A percentile compares a stretch with the other conserved stretches of the same genome.
These are phyloP conservation scores for Mallotus nudiflorus DNA, from an alignment of 345 rosid genomes.

Conservation along the genomic window DNA sequence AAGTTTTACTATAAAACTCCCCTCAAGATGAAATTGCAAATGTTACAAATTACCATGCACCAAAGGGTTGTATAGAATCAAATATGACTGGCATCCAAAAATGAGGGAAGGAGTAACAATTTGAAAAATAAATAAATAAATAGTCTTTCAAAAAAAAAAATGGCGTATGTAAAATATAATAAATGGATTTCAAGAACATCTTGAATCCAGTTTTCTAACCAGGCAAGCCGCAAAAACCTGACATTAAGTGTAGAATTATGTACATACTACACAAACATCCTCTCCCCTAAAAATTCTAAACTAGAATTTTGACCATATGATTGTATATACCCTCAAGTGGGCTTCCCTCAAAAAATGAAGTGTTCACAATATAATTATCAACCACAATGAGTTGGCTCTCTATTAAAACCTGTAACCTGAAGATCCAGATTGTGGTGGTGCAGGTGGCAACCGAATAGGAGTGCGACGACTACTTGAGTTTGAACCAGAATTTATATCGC, in stretches of 20 bases:
- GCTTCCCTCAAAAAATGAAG: slow-evolving; percentile 20
- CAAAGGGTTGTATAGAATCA: neutral
- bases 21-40: too few relatives aligned
- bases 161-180: neutral
- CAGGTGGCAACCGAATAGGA: slow-evolving; percentile 79
- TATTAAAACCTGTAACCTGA: slow-evolving; percentile 20
- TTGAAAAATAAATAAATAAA: neutral
- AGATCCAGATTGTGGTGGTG: slow-evolving; percentile 65
- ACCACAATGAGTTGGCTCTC: neutral
- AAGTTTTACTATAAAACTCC: too few relatives aligned
- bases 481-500: slow-evolving; percentile 55
- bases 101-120: neutral
- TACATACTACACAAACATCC: slow-evolving; percentile 30
- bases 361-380: slow-evolving; percentile 5
- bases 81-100: neutral
- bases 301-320: slow-evolving; percentile 4
- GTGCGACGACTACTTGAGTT: slow-evolving; percentile 66
- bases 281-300: slow-evolving; percentile 10
- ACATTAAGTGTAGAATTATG: slow-evolving; percentile 28
- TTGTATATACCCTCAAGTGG: slow-evolving; percentile 8
- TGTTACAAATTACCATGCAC: neutral
- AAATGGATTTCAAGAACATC: slow-evolving; percentile 31
- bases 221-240: slow-evolving; percentile 21
- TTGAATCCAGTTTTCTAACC: slow-evolving; percentile 24
- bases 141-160: neutral